A percentile compares a stretch with the other conserved stretches of the same genome.
Conservation (phyloP, 768 basidiomycete species). For the Auriscalpium vulgare region DNA sequence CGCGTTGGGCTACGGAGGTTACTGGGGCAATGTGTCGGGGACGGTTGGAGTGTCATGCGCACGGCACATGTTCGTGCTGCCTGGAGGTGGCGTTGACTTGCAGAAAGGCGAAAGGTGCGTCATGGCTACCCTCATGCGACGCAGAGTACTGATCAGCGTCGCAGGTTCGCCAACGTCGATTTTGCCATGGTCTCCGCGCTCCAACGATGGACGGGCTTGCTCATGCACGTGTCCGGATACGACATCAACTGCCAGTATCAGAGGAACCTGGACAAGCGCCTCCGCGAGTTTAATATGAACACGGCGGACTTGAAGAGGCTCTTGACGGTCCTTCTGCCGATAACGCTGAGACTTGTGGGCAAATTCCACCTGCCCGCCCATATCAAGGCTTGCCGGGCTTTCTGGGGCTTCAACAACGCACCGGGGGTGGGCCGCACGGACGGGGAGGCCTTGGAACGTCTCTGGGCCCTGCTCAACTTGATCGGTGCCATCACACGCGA, state of each 20-base stretch:
- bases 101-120: neutral
- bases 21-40: neutral
- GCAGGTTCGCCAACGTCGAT: neutral
- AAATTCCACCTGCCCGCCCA: slow-evolving; percentile 15
- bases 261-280: neutral
- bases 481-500: slow-evolving; percentile 5
- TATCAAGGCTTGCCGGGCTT: neutral
- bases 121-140: too few species aligned
- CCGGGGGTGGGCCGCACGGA: slow-evolving; percentile 10
- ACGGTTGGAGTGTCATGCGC: neutral
- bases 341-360: neutral
- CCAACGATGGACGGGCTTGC: neutral
- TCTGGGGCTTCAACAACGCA: slow-evolving; percentile 5
- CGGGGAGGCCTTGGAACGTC: slow-evolving; percentile 2
- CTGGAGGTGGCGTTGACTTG: neutral
- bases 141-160: neutral
- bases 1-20: neutral
- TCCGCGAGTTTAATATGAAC: neutral
- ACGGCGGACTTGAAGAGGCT: neutral
- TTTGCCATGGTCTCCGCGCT: neutral
- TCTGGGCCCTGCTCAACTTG: slow-evolving; percentile 9
- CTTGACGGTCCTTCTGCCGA: neutral
- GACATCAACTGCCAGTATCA: neutral
- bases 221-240: neutral
- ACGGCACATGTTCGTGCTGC: neutral